Evolutionary conservation across 73 alveolate genomes (phyloP), one percentile per base, ranked within the genome.

Genomic region (Paramecium pentaurelia): DNA sequence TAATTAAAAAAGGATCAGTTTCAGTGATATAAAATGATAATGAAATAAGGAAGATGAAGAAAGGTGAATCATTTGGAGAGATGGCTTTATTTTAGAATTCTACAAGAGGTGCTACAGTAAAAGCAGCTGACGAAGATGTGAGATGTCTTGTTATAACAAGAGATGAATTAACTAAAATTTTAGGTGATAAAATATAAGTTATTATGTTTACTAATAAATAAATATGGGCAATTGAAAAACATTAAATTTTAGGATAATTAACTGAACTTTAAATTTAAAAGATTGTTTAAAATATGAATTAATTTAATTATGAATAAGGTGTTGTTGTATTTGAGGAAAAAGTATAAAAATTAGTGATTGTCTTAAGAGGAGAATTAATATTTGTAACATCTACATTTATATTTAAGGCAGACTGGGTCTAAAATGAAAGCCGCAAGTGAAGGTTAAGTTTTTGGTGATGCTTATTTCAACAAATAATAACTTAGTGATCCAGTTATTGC

Each of bases 21-120:
- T 22, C 71, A 14, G 86, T 71, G 16, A 45, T 51, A 1, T n/a
- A 91, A 8, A 94, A 58, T 47, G 95, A 92, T 11, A 91, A 73
- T 30, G 94, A 91, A 27, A 84, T 91, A 3, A 44, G 95, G 22
- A 54, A 91, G 14, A 80, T 91, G 94, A 58, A 37, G n/a, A 44
- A 77, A 83, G 95, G 98, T 8, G 98, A 96, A 59, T 93, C 97
- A n/a, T 90, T 96, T 88, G 98, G 97, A 71, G 98, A 95, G 70
- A 42, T 93, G 22, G 95, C 98, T 27, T 60, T 96, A 80, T 51
- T 96, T 40, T 88, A 96, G 58, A 95, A 95, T 95, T 71, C 93
- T 36, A 91, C 95, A 70, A 83, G 98, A 93, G 71, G 95, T 7
- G 96, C 96, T 58, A 87, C 98, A 14, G 92, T 93, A 14, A 95